These are phyloP conservation scores for Hepatocystis sp. DNA, from an alignment of 169 alveolate genomes.

Conservation along the genomic window DNA sequence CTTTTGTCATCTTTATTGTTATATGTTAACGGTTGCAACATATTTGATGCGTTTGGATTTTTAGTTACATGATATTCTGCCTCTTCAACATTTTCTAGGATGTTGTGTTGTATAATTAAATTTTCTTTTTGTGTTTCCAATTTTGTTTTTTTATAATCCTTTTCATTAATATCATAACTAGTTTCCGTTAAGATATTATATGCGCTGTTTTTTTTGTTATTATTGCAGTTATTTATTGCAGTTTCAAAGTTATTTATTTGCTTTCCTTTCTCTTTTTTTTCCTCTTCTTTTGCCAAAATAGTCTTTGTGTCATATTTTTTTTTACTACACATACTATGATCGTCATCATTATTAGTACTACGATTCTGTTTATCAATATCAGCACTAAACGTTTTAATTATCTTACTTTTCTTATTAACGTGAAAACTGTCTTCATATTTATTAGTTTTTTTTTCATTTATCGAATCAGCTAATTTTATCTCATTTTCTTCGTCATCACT, in stretches of 20 bases:
- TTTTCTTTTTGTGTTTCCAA: not conserved
- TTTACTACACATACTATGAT: not conserved
- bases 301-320: not conserved
- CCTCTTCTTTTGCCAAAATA: not conserved
- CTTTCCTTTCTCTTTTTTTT: not conserved
- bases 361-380: not conserved
- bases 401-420: not conserved
- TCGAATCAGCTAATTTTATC: not conserved
- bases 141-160: not conserved
- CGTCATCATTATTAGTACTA: not conserved
- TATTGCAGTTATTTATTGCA: too few relatives aligned
- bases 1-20: too few relatives aligned
- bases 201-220: not conserved
- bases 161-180: not conserved
- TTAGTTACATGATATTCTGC: not conserved
- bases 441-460: not conserved
- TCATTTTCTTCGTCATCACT: conserved; percentile 44
- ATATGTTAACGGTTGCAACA: not conserved
- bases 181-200: too few relatives aligned
- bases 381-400: not conserved
- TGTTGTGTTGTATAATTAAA: not conserved
- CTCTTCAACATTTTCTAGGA: not conserved
- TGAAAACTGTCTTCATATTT: not conserved
- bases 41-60: not conserved
- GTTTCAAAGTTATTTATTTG: too few relatives aligned